Conservation (phyloP, 805 yeast species). For the Priceomyces melissophilus region DNA sequence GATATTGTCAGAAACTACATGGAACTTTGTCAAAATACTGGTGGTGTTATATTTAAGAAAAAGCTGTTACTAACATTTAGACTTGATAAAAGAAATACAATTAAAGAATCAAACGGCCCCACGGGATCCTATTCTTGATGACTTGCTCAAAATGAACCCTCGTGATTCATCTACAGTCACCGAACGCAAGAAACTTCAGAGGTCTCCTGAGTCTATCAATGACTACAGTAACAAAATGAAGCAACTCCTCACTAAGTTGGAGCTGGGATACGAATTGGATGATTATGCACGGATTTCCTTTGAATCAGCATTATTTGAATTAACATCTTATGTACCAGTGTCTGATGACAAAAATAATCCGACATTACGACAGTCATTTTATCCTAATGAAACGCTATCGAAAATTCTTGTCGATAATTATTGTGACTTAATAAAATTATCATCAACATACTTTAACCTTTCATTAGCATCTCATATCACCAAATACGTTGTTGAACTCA, state of each 20-base stretch:
- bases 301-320: slow-evolving; percentile 23
- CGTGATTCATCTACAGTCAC: slow-evolving; percentile 14
- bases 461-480: slow-evolving; percentile 38
- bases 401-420: slow-evolving; percentile 39
- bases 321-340: slow-evolving; percentile 25
- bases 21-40: background rate
- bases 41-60: background rate
- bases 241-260: slow-evolving; percentile 26
- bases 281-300: slow-evolving; percentile 26
- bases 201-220: slow-evolving; percentile 18
- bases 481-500: slow-evolving; percentile 34
- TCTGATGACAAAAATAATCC: slow-evolving; percentile 7
- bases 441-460: slow-evolving; percentile 35
- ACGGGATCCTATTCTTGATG: slow-evolving; percentile 31
- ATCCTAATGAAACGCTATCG: slow-evolving; percentile 36
- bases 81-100: slow-evolving; percentile 12
- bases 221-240: slow-evolving; percentile 29
- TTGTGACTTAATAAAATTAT: slow-evolving; percentile 23
- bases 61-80: slow-evolving; percentile 10
- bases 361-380: slow-evolving; percentile 10
- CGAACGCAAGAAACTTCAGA: background rate
- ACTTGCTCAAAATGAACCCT: slow-evolving; percentile 29
- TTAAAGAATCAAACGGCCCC: slow-evolving; percentile 12
- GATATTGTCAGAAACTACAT: no score
- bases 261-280: slow-evolving; percentile 24